phyloP scores from a whole-genome alignment of 345 rosid genomes.

The Psidium friedrichsthalianum region DNA sequence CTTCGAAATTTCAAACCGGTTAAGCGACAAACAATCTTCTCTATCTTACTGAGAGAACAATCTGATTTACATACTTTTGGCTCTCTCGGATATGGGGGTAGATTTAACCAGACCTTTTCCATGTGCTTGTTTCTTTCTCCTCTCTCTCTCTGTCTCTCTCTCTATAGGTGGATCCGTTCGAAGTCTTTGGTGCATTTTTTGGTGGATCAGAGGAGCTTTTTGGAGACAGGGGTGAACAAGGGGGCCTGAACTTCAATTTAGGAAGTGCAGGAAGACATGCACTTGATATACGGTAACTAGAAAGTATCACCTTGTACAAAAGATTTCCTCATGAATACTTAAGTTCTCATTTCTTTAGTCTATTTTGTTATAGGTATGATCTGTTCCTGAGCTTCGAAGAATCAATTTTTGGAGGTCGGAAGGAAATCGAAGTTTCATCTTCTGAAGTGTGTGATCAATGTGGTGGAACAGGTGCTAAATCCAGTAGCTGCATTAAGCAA shows the following conservation, averaged over 20 bases:
- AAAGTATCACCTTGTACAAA: neutral
- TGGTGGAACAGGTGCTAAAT: slow-evolving; percentile 82
- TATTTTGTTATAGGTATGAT: slow-evolving; percentile 33
- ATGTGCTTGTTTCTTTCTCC: neutral
- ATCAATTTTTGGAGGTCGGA: slow-evolving; percentile 70
- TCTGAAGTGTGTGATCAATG: slow-evolving; percentile 63
- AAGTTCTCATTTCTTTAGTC: neutral
- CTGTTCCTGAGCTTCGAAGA: slow-evolving; percentile 80
- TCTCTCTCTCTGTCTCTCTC: neutral
- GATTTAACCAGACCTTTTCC: neutral
- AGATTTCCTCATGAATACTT: neutral
- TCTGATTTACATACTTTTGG: neutral
- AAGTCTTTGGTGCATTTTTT: slow-evolving; percentile 67
- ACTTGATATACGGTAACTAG: slow-evolving; percentile 68
- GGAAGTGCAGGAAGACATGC: slow-evolving; percentile 35
- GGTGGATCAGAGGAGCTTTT: slow-evolving; percentile 70
- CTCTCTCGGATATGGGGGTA: neutral
- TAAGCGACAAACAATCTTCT: neutral
- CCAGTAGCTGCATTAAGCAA: slow-evolving; percentile 37
- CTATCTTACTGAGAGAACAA: neutral
- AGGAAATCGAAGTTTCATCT: slow-evolving; percentile 51
- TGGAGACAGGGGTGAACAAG: slow-evolving; percentile 40
- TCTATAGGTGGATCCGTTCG: slow-evolving; percentile 79
- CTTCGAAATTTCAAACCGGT: neutral
- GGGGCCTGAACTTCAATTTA: slow-evolving; percentile 47